These are phyloP conservation scores for Syncephalastrum sp. DNA, from an alignment of 371 early-diverging fungal genomes.

Conservation along the genomic window DNA sequence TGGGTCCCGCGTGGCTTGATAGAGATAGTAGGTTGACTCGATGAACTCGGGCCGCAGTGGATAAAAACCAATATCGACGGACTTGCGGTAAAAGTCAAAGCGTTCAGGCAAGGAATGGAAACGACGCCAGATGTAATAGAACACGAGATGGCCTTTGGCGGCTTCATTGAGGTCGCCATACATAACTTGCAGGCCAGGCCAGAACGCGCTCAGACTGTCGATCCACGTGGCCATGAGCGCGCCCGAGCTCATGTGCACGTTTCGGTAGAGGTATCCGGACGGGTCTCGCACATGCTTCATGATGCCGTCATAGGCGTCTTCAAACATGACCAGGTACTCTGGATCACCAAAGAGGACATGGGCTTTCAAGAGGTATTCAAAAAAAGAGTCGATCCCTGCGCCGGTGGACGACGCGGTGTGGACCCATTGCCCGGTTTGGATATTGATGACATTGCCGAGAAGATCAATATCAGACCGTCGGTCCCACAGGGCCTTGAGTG, in stretches of 20 bases:
- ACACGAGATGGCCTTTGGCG: slow-evolving; percentile 77
- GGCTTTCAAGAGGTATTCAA: slow-evolving; percentile 91
- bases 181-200: slow-evolving; percentile 85
- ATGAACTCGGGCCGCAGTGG: slow-evolving; percentile 93
- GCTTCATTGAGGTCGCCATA: slow-evolving; percentile 85
- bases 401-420: slow-evolving; percentile 76
- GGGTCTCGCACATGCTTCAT: slow-evolving; percentile 64
- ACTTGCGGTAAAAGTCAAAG: slow-evolving; percentile 68
- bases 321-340: slow-evolving; percentile 75
- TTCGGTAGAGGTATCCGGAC: slow-evolving; percentile 79
- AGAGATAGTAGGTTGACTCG: slow-evolving; percentile 92
- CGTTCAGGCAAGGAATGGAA: slow-evolving; percentile 88
- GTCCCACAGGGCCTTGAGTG: slow-evolving; percentile 76
- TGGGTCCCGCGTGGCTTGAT: slow-evolving; percentile 86
- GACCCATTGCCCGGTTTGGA: slow-evolving; percentile 72
- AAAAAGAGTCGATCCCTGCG: slow-evolving; percentile 93
- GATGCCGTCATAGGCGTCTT: slow-evolving; percentile 76
- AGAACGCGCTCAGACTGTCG: slow-evolving; percentile 90
- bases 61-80: slow-evolving; percentile 69
- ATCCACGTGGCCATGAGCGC: slow-evolving; percentile 76
- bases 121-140: slow-evolving; percentile 82
- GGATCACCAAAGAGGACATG: slow-evolving; percentile 85
- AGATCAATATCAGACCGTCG: slow-evolving; percentile 72
- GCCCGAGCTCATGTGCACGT: slow-evolving; percentile 80
- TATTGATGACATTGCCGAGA: slow-evolving; percentile 83